These are phyloP conservation scores for Leccinum fallax DNA, from an alignment of 1,284 basidiomycete species.

Conservation along the genomic window DNA sequence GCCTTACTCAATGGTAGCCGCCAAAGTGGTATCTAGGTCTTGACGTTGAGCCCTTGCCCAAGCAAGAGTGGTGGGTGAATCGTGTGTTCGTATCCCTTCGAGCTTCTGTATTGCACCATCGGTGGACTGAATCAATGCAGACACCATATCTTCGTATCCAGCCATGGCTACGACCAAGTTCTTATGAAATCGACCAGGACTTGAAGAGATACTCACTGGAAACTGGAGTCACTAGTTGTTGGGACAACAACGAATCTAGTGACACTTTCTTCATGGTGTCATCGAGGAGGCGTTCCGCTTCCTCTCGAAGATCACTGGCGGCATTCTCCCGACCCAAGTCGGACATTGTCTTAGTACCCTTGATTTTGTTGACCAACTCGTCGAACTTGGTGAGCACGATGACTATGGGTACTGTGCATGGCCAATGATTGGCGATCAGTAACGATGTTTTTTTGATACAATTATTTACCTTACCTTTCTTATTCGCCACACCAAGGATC, in stretches of 20 bases:
- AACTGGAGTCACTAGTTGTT: constrained; percentile 6
- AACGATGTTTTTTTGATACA: background rate
- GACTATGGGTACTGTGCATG: constrained; percentile 3
- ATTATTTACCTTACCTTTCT: constrained; percentile 1
- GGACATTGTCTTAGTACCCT: background rate
- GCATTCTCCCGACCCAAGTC: background rate
- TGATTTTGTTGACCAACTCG: background rate
- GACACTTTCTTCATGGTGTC: constrained; percentile 4
- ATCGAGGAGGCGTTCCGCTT: constrained; percentile 3
- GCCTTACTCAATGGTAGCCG: constrained; percentile 4
- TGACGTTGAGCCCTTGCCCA: constrained; percentile 10
- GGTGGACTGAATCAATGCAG: constrained; percentile 6
- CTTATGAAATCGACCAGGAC: background rate
- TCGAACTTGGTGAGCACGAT: constrained; percentile 11
- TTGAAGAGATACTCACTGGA: constrained; percentile 1
- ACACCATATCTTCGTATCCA: constrained; percentile 5
- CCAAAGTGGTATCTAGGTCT: constrained; percentile 3
- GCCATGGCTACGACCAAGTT: background rate
- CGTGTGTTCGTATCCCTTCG: background rate
- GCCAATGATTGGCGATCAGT: background rate
- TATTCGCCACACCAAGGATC: constrained; percentile 8
- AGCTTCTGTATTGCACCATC: constrained; percentile 4
- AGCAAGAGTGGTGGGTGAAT: constrained; percentile 5
- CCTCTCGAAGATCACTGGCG: constrained; percentile 1
- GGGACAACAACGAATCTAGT: constrained; percentile 7